phyloP scores from a whole-genome alignment of 768 basidiomycete genomes.

The Pisolithus microcarpus region DNA sequence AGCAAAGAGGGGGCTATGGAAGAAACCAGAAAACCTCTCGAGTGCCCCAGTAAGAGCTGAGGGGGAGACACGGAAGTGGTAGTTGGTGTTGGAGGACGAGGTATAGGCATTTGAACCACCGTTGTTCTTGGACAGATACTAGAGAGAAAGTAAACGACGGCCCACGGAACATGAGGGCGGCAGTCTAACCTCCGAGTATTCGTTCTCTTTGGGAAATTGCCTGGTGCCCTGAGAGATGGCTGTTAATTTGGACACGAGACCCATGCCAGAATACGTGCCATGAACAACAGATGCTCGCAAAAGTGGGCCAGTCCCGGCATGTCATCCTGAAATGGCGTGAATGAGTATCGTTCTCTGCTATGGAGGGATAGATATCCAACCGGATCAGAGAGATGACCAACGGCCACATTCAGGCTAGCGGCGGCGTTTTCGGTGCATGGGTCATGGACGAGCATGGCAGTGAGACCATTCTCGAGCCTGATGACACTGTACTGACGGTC shows the following conservation, averaged over 20 bases:
- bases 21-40: slow-evolving; percentile 77
- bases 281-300: slow-evolving; percentile 93
- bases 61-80: slow-evolving; percentile 67
- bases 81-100: slow-evolving; percentile 85
- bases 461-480: slow-evolving; percentile 82
- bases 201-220: slow-evolving; percentile 86
- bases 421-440: slow-evolving; percentile 87
- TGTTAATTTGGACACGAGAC: neutral
- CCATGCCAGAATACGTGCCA: slow-evolving; percentile 47
- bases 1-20: slow-evolving; percentile 86
- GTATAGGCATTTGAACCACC: slow-evolving; percentile 93
- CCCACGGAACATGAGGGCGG: neutral
- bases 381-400: slow-evolving; percentile 91
- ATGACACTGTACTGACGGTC: slow-evolving; percentile 78
- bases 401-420: slow-evolving; percentile 89
- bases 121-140: slow-evolving; percentile 78
- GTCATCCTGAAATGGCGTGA: slow-evolving; percentile 46
- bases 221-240: slow-evolving; percentile 55
- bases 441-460: slow-evolving; percentile 80
- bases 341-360: neutral
- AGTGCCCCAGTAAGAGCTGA: slow-evolving; percentile 61
- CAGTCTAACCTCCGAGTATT: slow-evolving; percentile 70
- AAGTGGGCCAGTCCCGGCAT: slow-evolving; percentile 93
- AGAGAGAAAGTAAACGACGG: neutral
- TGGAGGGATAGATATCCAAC: slow-evolving; percentile 36